Conservation (phyloP, 306 rosid genomes). For the Medicago truncatula region DNA sequence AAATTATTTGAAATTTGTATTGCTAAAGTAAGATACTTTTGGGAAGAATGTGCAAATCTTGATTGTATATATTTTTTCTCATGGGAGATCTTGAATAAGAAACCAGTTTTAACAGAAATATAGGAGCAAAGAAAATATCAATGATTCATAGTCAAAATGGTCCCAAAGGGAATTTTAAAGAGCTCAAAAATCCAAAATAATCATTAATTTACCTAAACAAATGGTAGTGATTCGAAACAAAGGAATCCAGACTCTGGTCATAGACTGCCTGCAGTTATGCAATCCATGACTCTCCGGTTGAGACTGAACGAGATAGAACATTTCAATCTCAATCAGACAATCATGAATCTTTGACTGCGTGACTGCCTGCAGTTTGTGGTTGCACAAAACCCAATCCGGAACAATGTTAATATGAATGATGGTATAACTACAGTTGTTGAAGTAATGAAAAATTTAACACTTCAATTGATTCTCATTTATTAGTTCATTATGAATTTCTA, state of each 20-base stretch:
- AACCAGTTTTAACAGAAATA: constrained; percentile 27
- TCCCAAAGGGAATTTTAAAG: too few relatives aligned
- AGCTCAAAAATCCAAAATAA: not conserved
- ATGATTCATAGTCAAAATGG: not conserved
- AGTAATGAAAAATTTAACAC: not conserved
- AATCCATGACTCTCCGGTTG: too few relatives aligned
- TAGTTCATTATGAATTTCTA: not conserved
- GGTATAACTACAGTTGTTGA: not conserved
- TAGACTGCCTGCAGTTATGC: too few relatives aligned
- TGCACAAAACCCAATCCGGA: too few relatives aligned
- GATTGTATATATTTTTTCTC: not conserved
- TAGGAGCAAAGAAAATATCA: not conserved
- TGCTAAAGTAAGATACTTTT: constrained; percentile 25
- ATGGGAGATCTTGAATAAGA: constrained; percentile 21
- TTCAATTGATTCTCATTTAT: not conserved
- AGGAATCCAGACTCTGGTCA: not conserved
- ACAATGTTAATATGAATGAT: constrained; percentile 1
- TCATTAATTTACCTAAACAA: not conserved
- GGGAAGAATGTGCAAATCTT: constrained; percentile 31
- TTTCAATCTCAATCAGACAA: too few relatives aligned
- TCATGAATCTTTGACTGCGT: too few relatives aligned
- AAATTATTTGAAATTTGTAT: constrained; percentile 16
- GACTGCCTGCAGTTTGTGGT: too few relatives aligned
- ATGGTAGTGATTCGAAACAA: not conserved
- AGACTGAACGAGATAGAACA: too few relatives aligned